These are phyloP conservation scores for Entrophospora sp. DNA, from an alignment of 192 early-diverging fungal species.

Conservation along the genomic window DNA sequence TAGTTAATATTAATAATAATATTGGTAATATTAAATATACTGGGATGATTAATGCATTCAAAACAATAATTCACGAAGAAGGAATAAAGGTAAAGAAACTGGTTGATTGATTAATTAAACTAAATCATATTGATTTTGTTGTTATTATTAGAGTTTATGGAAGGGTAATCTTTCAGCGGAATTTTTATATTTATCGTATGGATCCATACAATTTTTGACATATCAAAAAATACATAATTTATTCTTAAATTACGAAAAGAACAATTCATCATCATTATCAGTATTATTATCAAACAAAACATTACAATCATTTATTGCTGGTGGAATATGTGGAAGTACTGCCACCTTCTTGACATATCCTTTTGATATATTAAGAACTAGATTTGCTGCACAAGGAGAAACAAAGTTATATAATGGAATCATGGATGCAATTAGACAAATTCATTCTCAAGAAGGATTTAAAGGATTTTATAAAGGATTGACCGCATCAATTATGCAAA, in stretches of 20 bases:
- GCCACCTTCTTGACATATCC: conserved; percentile 85
- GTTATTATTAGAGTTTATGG: conserved; percentile 59
- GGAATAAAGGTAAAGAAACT: conserved; percentile 56
- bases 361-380: conserved; percentile 90
- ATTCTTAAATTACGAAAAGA: conserved; percentile 22
- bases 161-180: conserved; percentile 93
- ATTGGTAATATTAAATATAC: conserved; percentile 42
- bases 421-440: conserved; percentile 52
- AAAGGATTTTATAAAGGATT: conserved; percentile 82
- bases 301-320: conserved; percentile 59
- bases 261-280: too few relatives aligned
- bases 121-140: background rate
- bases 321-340: conserved; percentile 65
- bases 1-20: background rate
- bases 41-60: conserved; percentile 55
- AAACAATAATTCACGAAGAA: conserved; percentile 68
- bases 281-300: too few relatives aligned
- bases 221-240: conserved; percentile 51
- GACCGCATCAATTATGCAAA: conserved; percentile 71
- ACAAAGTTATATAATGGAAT: conserved; percentile 60
- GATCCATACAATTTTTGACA: conserved; percentile 74
- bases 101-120: background rate
- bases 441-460: conserved; percentile 65
- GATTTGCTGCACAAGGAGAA: conserved; percentile 80
- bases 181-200: conserved; percentile 87